A percentile compares a stretch with the other conserved stretches of the same genome.
These are phyloP conservation scores for Porodaedalea pini DNA, from an alignment of 1,284 basidiomycete genomes.

Conservation along the genomic window DNA sequence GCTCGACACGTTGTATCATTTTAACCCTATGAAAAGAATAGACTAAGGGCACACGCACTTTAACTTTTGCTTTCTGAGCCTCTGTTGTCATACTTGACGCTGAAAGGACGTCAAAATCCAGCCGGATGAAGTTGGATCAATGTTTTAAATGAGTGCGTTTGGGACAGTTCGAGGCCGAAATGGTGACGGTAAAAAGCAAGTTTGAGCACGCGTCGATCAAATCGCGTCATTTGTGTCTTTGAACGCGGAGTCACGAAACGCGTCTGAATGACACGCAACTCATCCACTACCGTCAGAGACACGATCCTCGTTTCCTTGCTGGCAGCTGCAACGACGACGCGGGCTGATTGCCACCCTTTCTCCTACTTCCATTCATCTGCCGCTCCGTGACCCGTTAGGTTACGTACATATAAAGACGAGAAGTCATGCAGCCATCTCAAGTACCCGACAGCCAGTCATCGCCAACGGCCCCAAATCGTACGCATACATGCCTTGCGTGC, in stretches of 20 bases:
- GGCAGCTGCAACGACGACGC: not conserved
- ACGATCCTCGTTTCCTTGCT: not conserved
- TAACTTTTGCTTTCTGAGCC: conserved; percentile 21
- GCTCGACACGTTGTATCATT: not conserved
- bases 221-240: not conserved
- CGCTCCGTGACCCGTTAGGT: not conserved
- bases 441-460: not conserved
- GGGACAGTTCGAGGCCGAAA: too few relatives aligned
- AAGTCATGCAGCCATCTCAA: not conserved
- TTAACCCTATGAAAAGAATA: not conserved
- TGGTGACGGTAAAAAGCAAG: not conserved
- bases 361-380: conserved; percentile 5
- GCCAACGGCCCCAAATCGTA: conserved; percentile 16
- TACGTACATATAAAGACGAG: conserved; percentile 15
- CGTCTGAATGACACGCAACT: not conserved
- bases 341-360: not conserved
- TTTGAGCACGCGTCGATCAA: not conserved
- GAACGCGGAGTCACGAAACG: not conserved
- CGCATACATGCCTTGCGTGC: conserved; percentile 18
- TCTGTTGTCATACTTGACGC: conserved; percentile 3
- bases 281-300: too few relatives aligned
- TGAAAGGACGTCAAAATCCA: not conserved
- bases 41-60: not conserved
- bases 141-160: not conserved
- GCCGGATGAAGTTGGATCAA: not conserved